These are phyloP conservation scores for Teratosphaeriaceae sp. DNA, from an alignment of 2,329 filamentous ascomycete species.

Conservation along the genomic window DNA sequence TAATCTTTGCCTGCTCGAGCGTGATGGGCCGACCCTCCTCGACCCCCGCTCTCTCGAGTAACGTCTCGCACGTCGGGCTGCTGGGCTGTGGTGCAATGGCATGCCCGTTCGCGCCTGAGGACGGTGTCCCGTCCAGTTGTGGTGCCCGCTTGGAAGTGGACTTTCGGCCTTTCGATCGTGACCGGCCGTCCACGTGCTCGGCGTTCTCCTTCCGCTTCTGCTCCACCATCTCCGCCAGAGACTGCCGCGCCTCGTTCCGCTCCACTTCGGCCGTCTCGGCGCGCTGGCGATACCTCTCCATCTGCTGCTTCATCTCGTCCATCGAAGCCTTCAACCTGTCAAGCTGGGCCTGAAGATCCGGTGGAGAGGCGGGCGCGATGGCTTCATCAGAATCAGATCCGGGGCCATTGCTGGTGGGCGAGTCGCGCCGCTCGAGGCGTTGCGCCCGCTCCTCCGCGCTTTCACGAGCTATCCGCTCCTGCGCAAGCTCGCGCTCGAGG, in stretches of 20 bases:
- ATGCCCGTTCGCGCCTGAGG: conserved; percentile 20
- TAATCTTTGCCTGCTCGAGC: conserved; percentile 25
- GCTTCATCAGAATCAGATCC: conserved; percentile 13
- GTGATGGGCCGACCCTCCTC: conserved; percentile 28
- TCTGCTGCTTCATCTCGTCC: conserved; percentile 70
- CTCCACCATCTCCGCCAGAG: conserved; percentile 80
- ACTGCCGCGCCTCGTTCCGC: conserved; percentile 62
- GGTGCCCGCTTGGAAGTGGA: conserved; percentile 10
- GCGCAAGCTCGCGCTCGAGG: conserved; percentile 68
- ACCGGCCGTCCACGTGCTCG: conserved; percentile 19
- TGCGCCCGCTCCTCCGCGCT: conserved; percentile 76
- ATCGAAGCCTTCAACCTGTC: conserved; percentile 75
- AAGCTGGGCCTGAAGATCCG: conserved; percentile 61
- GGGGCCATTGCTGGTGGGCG: conserved; percentile 11
- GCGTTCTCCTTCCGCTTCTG: conserved; percentile 67
- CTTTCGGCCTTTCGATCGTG: conserved; percentile 11
- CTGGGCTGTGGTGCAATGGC: conserved; percentile 12
- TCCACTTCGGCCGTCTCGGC: conserved; percentile 76
- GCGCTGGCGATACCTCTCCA: conserved; percentile 68
- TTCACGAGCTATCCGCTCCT: conserved; percentile 76
- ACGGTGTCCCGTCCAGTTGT: conserved; percentile 14
- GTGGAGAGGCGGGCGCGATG: conserved; percentile 22
- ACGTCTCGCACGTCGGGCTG: conserved; percentile 20
- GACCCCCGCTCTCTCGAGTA: conserved; percentile 26
- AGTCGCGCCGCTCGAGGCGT: conserved; percentile 49